These are phyloP conservation scores for Yamadazyma mexicana DNA, from an alignment of 1,139 yeast genomes.

Conservation along the genomic window DNA sequence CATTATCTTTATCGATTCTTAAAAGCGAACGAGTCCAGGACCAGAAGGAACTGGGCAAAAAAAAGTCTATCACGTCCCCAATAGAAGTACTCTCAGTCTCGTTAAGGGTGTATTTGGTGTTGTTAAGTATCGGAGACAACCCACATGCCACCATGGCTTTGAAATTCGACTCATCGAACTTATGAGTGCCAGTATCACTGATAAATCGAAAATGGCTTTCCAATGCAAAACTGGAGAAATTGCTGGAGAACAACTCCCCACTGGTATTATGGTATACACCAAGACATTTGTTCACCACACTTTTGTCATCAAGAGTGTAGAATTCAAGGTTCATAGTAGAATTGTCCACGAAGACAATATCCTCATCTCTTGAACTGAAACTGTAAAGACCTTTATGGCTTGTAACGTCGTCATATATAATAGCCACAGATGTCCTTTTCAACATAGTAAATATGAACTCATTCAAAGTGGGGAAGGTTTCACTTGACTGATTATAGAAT, in stretches of 20 bases:
- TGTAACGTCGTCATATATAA: slow-evolving; percentile 27
- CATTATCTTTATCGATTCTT: background rate
- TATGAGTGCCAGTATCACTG: slow-evolving; percentile 27
- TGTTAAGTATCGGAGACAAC: slow-evolving; percentile 56
- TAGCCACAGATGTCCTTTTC: slow-evolving; percentile 42
- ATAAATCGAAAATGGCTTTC: slow-evolving; percentile 39
- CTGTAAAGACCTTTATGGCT: slow-evolving; percentile 6
- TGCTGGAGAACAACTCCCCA: background rate
- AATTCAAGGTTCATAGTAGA: slow-evolving; percentile 15
- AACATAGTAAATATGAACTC: slow-evolving; percentile 42
- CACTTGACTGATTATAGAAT: slow-evolving; percentile 24
- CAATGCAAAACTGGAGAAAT: slow-evolving; percentile 19
- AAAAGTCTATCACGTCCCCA: slow-evolving; percentile 21
- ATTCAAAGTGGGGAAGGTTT: slow-evolving; percentile 39
- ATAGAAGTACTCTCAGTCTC: slow-evolving; percentile 13
- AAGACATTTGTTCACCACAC: slow-evolving; percentile 8
- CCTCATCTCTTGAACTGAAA: slow-evolving; percentile 20
- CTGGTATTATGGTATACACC: slow-evolving; percentile 2
- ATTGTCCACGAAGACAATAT: slow-evolving; percentile 20
- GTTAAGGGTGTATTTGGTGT: slow-evolving; percentile 25
- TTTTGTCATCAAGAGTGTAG: slow-evolving; percentile 1
- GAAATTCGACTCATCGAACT: slow-evolving; percentile 34
- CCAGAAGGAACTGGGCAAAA: slow-evolving; percentile 52
- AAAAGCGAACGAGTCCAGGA: slow-evolving; percentile 40
- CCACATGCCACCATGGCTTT: slow-evolving; percentile 52